Evolutionary conservation across 2,329 filamentous ascomycete genomes (phyloP).

Genomic region (Talaromyces sp.): DNA sequence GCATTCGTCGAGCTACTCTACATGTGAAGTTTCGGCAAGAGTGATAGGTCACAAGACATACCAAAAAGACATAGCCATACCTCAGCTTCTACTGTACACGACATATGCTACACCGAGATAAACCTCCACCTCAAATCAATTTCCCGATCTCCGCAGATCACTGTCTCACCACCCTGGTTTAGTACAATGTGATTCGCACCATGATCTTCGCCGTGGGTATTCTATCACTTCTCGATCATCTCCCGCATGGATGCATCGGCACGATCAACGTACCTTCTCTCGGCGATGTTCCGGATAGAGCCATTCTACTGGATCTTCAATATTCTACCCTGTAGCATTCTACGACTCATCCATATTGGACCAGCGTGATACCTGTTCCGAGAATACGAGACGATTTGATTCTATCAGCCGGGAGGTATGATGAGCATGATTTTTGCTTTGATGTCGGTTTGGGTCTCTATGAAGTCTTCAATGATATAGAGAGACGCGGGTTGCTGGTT

Average conservation of each 20-base stretch:
- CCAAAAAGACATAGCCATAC: background rate
- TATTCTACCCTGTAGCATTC: background rate
- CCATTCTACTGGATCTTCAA: slow-evolving; percentile 1
- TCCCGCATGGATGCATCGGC: background rate
- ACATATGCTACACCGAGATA: background rate
- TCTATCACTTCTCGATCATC: slow-evolving; percentile 1
- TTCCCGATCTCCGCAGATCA: slow-evolving; percentile 8
- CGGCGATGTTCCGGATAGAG: background rate
- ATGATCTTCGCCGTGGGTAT: slow-evolving; percentile 6
- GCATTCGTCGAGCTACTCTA: background rate
- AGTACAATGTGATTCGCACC: slow-evolving; percentile 10
- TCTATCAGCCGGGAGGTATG: background rate
- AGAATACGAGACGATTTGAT: background rate
- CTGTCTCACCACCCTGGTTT: background rate
- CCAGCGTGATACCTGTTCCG: background rate
- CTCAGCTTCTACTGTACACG: background rate
- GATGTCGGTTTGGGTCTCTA: slow-evolving; percentile 1
- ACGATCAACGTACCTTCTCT: background rate
- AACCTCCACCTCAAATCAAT: background rate
- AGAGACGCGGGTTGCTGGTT: slow-evolving; percentile 7
- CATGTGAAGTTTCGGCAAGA: background rate
- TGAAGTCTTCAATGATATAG: background rate
- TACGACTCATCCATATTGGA: slow-evolving; percentile 8
- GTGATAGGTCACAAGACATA: background rate
- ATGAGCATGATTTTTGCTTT: background rate